phyloP scores from a whole-genome alignment of 192 early-diverging fungal genomes.

The Phycomyces blakesleeanus region DNA sequence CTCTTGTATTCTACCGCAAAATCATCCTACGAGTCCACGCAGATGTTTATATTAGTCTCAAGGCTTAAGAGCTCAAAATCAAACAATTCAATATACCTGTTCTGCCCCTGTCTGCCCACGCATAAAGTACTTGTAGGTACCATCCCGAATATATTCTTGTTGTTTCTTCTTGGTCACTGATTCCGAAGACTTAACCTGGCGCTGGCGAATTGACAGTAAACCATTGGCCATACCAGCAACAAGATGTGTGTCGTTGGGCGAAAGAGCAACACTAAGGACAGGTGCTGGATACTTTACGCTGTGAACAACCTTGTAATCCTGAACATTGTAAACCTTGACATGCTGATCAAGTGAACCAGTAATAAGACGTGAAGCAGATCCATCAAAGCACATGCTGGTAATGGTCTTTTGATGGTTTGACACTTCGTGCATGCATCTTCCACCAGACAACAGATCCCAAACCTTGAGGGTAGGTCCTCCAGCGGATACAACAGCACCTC shows the following conservation, averaged over 20 bases:
- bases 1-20: slow-evolving; percentile 70
- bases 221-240: slow-evolving; percentile 92
- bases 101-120: slow-evolving; percentile 43
- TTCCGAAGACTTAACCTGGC: slow-evolving; percentile 77
- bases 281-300: slow-evolving; percentile 88
- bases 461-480: slow-evolving; percentile 81
- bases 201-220: slow-evolving; percentile 79
- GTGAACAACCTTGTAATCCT: slow-evolving; percentile 83
- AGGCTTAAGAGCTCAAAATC: no score
- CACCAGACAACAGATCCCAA: slow-evolving; percentile 85
- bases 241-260: slow-evolving; percentile 84
- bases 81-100: no score
- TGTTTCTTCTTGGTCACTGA: slow-evolving; percentile 43
- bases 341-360: slow-evolving; percentile 94
- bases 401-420: slow-evolving; percentile 96
- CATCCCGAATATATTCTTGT: slow-evolving; percentile 42
- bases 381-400: slow-evolving; percentile 85
- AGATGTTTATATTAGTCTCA: not conserved
- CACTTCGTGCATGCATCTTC: slow-evolving; percentile 68
- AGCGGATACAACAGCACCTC: slow-evolving; percentile 71
- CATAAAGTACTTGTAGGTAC: slow-evolving; percentile 69
- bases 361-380: slow-evolving; percentile 66
- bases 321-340: slow-evolving; percentile 90
- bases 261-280: slow-evolving; percentile 85
- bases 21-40: slow-evolving; percentile 60